Evolutionary conservation across 2,329 filamentous ascomycete genomes (phyloP).

Genomic region (Diplodia mutila): DNA sequence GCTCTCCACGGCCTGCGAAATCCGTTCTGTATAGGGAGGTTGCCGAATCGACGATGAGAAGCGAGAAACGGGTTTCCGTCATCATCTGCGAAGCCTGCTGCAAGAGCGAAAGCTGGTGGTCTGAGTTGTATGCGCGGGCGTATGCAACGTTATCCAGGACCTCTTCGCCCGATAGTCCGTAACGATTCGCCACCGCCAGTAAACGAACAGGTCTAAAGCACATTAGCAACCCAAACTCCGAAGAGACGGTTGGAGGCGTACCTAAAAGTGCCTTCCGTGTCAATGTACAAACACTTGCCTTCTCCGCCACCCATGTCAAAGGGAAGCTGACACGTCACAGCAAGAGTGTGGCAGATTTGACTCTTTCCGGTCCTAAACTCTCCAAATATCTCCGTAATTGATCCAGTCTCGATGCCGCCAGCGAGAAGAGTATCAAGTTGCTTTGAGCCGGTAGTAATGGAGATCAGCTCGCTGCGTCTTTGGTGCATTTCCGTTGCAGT

Average conservation of each 20-base stretch:
- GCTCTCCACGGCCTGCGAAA: slow-evolving; percentile 93
- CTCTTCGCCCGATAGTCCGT: slow-evolving; percentile 93
- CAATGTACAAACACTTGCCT: slow-evolving; percentile 97
- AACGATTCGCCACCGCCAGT: slow-evolving; percentile 89
- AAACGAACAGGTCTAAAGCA: slow-evolving; percentile 75
- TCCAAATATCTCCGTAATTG: slow-evolving; percentile 96
- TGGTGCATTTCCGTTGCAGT: slow-evolving; percentile 99
- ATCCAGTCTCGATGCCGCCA: slow-evolving; percentile 94
- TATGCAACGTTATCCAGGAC: slow-evolving; percentile 98
- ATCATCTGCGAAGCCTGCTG: slow-evolving; percentile 98
- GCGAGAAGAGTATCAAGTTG: slow-evolving; percentile 93
- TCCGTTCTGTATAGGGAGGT: slow-evolving; percentile 95
- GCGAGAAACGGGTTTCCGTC: slow-evolving; percentile 96
- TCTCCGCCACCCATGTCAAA: slow-evolving; percentile 99
- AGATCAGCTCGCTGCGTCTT: slow-evolving; percentile 93
- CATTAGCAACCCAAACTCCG: not conserved
- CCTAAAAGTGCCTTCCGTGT: slow-evolving; percentile 93
- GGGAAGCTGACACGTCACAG: slow-evolving; percentile 94
- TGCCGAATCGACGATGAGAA: slow-evolving; percentile 94
- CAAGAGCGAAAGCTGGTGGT: slow-evolving; percentile 92
- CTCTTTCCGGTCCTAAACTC: slow-evolving; percentile 98
- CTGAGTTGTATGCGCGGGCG: slow-evolving; percentile 96
- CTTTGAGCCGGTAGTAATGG: slow-evolving; percentile 97
- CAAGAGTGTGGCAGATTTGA: slow-evolving; percentile 98
- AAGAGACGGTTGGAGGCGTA: slow-evolving; percentile 12